phyloP scores from a whole-genome alignment of 768 basidiomycete species.

The Serendipita indica region DNA sequence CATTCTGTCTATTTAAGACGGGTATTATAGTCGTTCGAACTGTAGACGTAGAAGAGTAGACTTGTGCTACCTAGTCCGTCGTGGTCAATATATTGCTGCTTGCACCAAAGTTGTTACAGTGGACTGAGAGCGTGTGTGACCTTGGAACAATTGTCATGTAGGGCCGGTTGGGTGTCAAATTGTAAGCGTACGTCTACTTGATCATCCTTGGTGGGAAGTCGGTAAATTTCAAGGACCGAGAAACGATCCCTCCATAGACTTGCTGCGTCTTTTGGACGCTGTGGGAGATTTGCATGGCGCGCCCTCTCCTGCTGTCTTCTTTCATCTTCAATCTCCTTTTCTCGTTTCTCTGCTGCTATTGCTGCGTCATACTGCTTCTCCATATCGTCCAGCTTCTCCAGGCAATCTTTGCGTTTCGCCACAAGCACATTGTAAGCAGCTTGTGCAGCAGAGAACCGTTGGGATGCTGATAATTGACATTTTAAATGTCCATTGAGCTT shows the following conservation, averaged over 20 bases:
- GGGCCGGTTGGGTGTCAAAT: too few relatives aligned
- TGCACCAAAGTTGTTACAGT: too few relatives aligned
- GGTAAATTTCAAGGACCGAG: neutral
- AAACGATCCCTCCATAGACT: neutral
- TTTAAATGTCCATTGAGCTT: neutral
- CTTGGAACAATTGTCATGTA: too few relatives aligned
- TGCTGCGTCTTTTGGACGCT: neutral
- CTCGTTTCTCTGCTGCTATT: neutral
- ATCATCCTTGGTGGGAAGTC: neutral
- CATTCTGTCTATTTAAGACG: too few relatives aligned
- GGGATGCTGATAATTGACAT: neutral
- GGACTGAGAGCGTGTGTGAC: too few relatives aligned
- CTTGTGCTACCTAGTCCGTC: too few relatives aligned
- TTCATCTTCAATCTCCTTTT: neutral
- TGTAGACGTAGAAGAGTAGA: too few relatives aligned
- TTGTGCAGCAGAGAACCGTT: neutral
- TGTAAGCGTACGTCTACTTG: neutral
- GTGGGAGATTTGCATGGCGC: neutral
- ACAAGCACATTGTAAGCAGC: neutral
- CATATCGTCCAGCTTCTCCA: neutral
- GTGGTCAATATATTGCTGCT: too few relatives aligned
- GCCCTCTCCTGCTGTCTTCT: neutral
- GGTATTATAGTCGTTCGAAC: too few relatives aligned
- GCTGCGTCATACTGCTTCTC: neutral
- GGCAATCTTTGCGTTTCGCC: neutral